Percentiles rank a stretch among this genome's conserved stretches.
phyloP scores from a whole-genome alignment of 1,284 basidiomycete genomes.

The Mycosarcoma mackinlayi region DNA sequence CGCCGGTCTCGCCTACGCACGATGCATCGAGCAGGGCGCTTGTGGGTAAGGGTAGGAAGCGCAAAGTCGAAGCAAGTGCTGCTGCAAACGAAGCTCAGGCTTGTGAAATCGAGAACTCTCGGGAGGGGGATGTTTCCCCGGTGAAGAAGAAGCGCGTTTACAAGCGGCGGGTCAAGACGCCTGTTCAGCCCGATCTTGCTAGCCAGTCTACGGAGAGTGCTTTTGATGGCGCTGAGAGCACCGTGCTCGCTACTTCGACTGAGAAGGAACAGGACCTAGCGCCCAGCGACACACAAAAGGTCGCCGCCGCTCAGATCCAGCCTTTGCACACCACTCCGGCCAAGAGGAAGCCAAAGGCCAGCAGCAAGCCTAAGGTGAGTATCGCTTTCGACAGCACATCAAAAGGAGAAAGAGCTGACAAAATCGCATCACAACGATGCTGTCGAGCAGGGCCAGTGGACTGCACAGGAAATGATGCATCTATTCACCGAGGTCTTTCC shows the following conservation, averaged over 20 bases:
- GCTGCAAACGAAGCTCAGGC: background rate
- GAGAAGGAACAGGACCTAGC: no score
- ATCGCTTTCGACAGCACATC: background rate
- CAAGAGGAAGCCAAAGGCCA: background rate
- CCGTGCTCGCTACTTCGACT: background rate
- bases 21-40: background rate
- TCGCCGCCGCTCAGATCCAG: background rate
- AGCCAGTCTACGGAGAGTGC: no score
- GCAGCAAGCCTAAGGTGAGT: background rate
- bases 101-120: no score
- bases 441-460: background rate
- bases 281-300: no score
- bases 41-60: no score
- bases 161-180: slow-evolving; percentile 1
- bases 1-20: slow-evolving; percentile 7
- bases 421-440: background rate
- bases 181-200: no score
- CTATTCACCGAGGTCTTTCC: slow-evolving; percentile 20
- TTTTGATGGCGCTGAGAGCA: background rate
- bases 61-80: slow-evolving; percentile 1
- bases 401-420: background rate
- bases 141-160: slow-evolving; percentile 21
- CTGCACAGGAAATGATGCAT: slow-evolving; percentile 21
- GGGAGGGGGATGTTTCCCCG: background rate
- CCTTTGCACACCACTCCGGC: background rate